Conservation (phyloP, 2,329 filamentous ascomycete genomes). For the Sporothrix curviconia region DNA sequence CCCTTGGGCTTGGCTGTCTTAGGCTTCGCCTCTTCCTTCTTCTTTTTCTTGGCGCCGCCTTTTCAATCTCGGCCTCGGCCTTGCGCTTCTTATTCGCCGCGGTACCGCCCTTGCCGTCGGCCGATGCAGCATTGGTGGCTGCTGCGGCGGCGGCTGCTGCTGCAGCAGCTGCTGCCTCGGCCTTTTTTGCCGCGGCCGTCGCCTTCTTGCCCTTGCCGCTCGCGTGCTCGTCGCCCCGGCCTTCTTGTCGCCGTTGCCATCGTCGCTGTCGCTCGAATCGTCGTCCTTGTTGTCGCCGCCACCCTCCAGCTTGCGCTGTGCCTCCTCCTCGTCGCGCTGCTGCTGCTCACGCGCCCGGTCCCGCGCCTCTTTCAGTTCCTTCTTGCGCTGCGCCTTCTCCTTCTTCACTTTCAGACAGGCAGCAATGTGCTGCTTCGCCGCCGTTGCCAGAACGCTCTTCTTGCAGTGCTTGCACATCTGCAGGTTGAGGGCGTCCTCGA, state of each 20-base stretch:
- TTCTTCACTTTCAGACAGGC: conserved; percentile 80
- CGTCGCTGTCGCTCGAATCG: conserved; percentile 36
- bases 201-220: conserved; percentile 34
- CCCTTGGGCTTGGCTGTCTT: conserved; percentile 83
- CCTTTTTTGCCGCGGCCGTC: conserved; percentile 35
- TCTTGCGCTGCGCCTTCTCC: conserved; percentile 70
- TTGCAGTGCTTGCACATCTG: conserved; percentile 93
- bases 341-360: conserved; percentile 57
- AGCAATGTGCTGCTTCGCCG: conserved; percentile 72
- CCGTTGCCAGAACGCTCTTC: conserved; percentile 71
- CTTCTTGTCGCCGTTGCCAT: conserved; percentile 35
- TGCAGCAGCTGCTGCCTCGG: conserved; percentile 47
- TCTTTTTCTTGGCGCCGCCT: conserved; percentile 85
- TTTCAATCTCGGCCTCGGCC: conserved; percentile 68
- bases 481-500: conserved; percentile 72
- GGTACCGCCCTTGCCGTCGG: conserved; percentile 49
- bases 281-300: conserved; percentile 30
- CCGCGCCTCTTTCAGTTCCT: conserved; percentile 64
- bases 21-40: conserved; percentile 83
- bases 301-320: conserved; percentile 46
- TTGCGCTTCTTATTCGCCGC: conserved; percentile 60
- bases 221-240: neutral
- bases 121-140: too few relatives aligned
- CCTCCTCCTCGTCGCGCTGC: conserved; percentile 52
- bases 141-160: conserved; percentile 52